A percentile compares a stretch with the other conserved stretches of the same genome.
Evolutionary conservation across 352 stramenopile species (phyloP).

Genomic region (Phytophthora hibernalis): DNA sequence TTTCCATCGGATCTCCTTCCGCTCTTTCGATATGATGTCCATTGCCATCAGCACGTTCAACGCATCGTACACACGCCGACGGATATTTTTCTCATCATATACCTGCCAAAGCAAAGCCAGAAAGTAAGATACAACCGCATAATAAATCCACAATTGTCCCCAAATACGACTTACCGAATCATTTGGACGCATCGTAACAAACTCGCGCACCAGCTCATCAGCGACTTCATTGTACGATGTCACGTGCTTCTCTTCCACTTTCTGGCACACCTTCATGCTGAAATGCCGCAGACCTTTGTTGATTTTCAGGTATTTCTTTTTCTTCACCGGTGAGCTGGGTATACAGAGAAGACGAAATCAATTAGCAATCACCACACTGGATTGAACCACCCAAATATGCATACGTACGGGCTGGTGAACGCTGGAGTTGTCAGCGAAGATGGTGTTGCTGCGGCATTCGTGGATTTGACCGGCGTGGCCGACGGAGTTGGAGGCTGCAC

Average conservation of each 20-base stretch:
- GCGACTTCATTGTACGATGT: constrained; percentile 97
- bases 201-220: constrained; percentile 93
- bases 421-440: constrained; percentile 44
- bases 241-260: constrained; percentile 96
- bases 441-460: constrained; percentile 6
- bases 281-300: constrained; percentile 95
- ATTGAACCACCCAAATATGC: background rate
- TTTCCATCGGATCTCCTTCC: constrained; percentile 93
- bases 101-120: constrained; percentile 42
- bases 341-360: constrained; percentile 8
- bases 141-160: constrained; percentile 42
- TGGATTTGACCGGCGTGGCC: constrained; percentile 22
- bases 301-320: constrained; percentile 84
- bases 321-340: constrained; percentile 69
- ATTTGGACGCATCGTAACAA: constrained; percentile 85
- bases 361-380: background rate
- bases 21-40: constrained; percentile 98
- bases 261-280: constrained; percentile 96
- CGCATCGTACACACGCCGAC: constrained; percentile 96
- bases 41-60: constrained; percentile 98
- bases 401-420: constrained; percentile 70
- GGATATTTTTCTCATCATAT: constrained; percentile 97
- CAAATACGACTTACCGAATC: constrained; percentile 51
- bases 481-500: constrained; percentile 42
- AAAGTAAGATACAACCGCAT: background rate